phyloP scores from a whole-genome alignment of 768 basidiomycete species.

The Tylopilus plumbeoviolaceoides region DNA sequence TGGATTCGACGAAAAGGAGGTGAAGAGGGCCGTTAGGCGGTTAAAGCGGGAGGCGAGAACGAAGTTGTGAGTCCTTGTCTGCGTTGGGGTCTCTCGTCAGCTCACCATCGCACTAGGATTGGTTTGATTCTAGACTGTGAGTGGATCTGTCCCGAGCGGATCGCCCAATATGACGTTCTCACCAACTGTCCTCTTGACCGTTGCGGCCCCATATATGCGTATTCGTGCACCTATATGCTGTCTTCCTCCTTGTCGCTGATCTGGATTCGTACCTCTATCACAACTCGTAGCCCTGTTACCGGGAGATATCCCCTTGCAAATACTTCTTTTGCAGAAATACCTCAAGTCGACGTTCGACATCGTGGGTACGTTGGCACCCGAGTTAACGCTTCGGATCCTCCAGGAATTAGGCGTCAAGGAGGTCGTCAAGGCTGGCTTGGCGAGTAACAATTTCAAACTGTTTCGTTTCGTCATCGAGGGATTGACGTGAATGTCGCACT shows the following conservation, averaged over 20 bases:
- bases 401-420: constrained; percentile 55
- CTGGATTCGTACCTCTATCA: constrained; percentile 3
- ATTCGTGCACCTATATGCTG: no score
- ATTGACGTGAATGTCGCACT: not conserved
- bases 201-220: not conserved
- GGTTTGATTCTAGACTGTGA: constrained; percentile 28
- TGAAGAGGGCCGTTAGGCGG: constrained; percentile 58
- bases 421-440: constrained; percentile 46
- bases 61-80: constrained; percentile 53
- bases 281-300: constrained; percentile 70
- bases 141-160: constrained; percentile 6
- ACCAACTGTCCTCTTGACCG: constrained; percentile 1
- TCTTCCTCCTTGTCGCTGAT: not conserved
- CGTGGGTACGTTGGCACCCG: constrained; percentile 64
- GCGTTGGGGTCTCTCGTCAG: not conserved
- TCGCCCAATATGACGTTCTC: not conserved
- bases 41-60: constrained; percentile 65
- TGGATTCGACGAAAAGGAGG: constrained; percentile 67
- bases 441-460: constrained; percentile 15
- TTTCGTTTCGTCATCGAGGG: not conserved
- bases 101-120: constrained; percentile 21
- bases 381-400: constrained; percentile 62
- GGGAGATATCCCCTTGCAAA: constrained; percentile 81
- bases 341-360: constrained; percentile 79
- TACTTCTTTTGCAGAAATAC: constrained; percentile 82